Percentiles rank a stretch among this genome's conserved stretches.
Conservation (phyloP, 139 green algal genomes). For the Chlorella sp. region DNA sequence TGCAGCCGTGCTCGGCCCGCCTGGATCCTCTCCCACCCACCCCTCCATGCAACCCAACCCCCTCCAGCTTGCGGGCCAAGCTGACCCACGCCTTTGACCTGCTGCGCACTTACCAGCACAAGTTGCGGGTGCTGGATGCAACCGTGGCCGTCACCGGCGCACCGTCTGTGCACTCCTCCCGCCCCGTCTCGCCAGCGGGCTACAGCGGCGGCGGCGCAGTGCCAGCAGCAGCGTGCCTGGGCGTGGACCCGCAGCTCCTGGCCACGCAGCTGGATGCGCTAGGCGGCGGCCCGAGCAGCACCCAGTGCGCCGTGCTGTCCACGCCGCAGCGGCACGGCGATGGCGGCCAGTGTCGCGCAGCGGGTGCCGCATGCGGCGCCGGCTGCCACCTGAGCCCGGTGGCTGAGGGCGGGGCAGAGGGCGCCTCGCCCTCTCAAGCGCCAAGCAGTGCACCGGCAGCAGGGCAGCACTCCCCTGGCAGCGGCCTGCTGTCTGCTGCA, state of each 20-base stretch:
- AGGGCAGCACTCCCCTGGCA: not conserved
- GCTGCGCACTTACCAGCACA: conserved; percentile 48
- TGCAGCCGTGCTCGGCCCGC: too few relatives aligned
- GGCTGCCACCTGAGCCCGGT: not conserved
- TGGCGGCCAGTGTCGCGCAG: not conserved
- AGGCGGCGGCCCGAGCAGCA: not conserved
- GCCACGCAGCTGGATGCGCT: not conserved
- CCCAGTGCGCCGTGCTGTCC: not conserved
- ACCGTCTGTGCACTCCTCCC: not conserved
- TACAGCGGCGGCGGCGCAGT: not conserved
- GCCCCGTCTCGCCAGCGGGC: not conserved
- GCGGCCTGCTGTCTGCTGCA: too few relatives aligned
- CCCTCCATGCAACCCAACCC: not conserved
- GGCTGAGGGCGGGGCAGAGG: not conserved
- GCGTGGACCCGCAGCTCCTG: not conserved
- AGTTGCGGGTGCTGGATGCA: conserved; percentile 24
- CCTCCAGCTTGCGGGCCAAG: conserved; percentile 42
- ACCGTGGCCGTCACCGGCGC: not conserved
- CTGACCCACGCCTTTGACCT: conserved; percentile 46
- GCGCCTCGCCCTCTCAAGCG: not conserved
- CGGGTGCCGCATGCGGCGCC: not conserved
- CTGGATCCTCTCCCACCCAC: not conserved
- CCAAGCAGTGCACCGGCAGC: not conserved
- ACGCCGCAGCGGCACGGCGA: not conserved
- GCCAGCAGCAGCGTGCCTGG: not conserved